phyloP scores from a whole-genome alignment of 1,284 basidiomycete species.

The Afroboletus lepidellus region DNA sequence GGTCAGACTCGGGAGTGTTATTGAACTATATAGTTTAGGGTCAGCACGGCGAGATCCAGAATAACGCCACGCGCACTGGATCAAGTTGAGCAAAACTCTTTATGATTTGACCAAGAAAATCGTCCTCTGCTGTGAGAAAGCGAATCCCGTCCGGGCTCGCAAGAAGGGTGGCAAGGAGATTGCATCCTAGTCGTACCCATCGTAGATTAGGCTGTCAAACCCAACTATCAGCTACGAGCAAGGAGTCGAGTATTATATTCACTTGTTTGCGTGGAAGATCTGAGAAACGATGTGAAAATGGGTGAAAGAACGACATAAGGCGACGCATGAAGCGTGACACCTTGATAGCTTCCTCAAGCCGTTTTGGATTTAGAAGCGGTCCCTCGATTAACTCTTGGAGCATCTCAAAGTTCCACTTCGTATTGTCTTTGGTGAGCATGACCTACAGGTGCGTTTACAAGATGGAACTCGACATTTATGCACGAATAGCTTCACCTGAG shows the following conservation, averaged over 20 bases:
- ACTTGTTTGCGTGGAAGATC: slow-evolving; percentile 77
- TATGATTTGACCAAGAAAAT: slow-evolving; percentile 81
- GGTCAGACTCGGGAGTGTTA: slow-evolving; percentile 65
- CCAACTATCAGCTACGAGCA: not conserved
- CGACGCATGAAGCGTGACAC: slow-evolving; percentile 86
- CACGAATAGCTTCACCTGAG: slow-evolving; percentile 55
- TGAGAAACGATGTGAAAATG: slow-evolving; percentile 82
- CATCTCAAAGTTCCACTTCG: slow-evolving; percentile 90
- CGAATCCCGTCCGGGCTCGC: slow-evolving; percentile 81
- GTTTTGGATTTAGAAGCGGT: slow-evolving; percentile 84
- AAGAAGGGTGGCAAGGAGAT: slow-evolving; percentile 81
- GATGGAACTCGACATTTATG: not conserved
- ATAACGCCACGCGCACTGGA: slow-evolving; percentile 56
- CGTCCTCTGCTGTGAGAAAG: slow-evolving; percentile 82
- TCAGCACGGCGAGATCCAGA: slow-evolving; percentile 3
- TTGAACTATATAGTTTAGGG: slow-evolving; percentile 56
- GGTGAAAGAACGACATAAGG: slow-evolving; percentile 91
- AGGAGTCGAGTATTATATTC: slow-evolving; percentile 15
- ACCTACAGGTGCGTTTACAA: slow-evolving; percentile 49
- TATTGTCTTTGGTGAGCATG: slow-evolving; percentile 85
- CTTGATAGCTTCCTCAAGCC: slow-evolving; percentile 95
- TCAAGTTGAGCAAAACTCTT: slow-evolving; percentile 92
- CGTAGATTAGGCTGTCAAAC: slow-evolving; percentile 61
- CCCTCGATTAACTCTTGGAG: slow-evolving; percentile 92
- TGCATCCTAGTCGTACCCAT: slow-evolving; percentile 86